Evolutionary conservation across 192 early-diverging fungal genomes (phyloP).

Genomic region (Oehlia diaphana): DNA sequence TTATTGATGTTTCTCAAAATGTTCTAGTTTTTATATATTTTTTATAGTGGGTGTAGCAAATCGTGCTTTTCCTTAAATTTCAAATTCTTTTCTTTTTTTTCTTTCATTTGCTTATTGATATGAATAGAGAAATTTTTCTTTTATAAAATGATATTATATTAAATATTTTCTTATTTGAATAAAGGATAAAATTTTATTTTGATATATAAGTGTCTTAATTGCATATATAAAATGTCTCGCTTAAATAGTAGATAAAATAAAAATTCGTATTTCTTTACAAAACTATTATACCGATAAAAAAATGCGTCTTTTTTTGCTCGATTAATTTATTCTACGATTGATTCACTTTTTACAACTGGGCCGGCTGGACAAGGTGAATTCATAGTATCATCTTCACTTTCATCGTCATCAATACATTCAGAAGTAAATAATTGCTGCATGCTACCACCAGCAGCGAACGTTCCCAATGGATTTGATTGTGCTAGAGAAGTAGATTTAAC

Average conservation of each 20-base stretch:
- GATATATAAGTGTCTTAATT: too few species aligned
- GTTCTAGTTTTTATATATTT: too few species aligned
- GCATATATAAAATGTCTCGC: too few species aligned
- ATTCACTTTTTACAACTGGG: not conserved
- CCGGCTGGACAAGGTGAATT: not conserved
- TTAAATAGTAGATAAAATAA: not conserved
- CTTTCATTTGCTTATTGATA: not conserved
- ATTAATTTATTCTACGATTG: too few species aligned
- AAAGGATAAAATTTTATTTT: constrained; percentile 31
- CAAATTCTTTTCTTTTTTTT: not conserved
- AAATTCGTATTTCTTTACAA: too few species aligned
- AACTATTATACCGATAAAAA: too few species aligned
- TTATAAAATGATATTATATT: not conserved
- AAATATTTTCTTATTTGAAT: constrained; percentile 4
- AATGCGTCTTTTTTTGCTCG: too few species aligned
- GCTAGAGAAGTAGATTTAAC: too few species aligned
- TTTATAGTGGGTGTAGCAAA: not conserved
- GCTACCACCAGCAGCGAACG: not conserved
- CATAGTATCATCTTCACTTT: constrained; percentile 1
- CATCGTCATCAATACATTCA: not conserved
- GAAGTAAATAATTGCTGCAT: not conserved
- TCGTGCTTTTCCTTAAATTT: not conserved
- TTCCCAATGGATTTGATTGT: too few species aligned
- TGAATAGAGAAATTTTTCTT: not conserved
- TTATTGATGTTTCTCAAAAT: too few species aligned